phyloP scores from a whole-genome alignment of 2,329 filamentous ascomycete genomes.

The Coleophoma eucalyptorum region DNA sequence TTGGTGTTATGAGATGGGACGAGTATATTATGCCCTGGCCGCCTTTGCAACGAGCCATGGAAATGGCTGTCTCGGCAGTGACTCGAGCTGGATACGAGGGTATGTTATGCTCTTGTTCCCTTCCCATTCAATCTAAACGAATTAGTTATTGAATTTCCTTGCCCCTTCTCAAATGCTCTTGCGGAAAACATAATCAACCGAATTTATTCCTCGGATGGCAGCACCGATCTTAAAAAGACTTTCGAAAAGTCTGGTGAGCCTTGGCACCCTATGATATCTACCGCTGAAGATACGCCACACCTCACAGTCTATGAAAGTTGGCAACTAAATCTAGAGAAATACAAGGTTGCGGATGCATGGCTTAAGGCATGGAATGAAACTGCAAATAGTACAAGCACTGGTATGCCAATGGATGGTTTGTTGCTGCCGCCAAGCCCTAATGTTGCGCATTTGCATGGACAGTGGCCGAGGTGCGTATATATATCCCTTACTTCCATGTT shows the following conservation, averaged over 20 bases:
- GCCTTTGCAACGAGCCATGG: slow-evolving; percentile 20
- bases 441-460: not conserved
- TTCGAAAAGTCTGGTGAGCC: not conserved
- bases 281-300: not conserved
- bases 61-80: not conserved
- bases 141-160: not conserved
- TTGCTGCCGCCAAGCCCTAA: slow-evolving; percentile 1
- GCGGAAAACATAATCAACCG: not conserved
- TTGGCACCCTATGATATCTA: slow-evolving; percentile 1
- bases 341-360: slow-evolving; percentile 1
- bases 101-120: not conserved
- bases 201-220: slow-evolving; percentile 1
- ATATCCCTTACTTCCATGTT: too few species aligned
- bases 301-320: slow-evolving; percentile 4
- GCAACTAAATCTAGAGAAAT: slow-evolving; percentile 3
- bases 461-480: not conserved
- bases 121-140: not conserved
- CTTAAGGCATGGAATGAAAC: slow-evolving; percentile 2
- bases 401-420: slow-evolving; percentile 2
- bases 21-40: not conserved
- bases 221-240: not conserved
- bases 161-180: not conserved
- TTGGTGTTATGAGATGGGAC: slow-evolving; percentile 16
- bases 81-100: slow-evolving; percentile 2
- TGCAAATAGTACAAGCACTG: not conserved